phyloP scores from a whole-genome alignment of 257 asterid species.

The Datura wrightii region DNA sequence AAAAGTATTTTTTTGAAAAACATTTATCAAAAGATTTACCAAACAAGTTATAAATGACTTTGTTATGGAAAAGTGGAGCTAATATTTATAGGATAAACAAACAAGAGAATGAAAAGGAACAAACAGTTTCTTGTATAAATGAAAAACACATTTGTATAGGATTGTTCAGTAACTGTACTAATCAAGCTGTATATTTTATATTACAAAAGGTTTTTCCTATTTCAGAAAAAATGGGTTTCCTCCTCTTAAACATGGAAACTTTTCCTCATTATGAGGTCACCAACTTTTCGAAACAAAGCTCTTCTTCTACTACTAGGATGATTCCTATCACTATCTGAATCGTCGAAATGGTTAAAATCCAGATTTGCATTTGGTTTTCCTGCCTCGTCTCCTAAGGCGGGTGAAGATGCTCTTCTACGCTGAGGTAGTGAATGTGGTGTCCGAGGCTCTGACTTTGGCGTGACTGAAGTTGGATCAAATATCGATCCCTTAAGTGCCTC shows the following conservation, averaged over 20 bases:
- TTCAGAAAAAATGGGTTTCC: neutral
- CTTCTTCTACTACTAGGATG: slow-evolving; percentile 28
- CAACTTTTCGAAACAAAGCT: slow-evolving; percentile 29
- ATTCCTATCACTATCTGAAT: slow-evolving; percentile 29
- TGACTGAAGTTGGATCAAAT: slow-evolving; percentile 21
- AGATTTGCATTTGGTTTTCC: slow-evolving; percentile 26
- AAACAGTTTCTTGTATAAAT: neutral
- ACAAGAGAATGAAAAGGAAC: neutral
- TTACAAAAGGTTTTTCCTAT: slow-evolving; percentile 13
- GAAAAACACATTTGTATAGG: slow-evolving; percentile 14
- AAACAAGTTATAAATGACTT: no score
- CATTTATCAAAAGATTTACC: no score
- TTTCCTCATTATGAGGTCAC: slow-evolving; percentile 31
- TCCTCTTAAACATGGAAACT: slow-evolving; percentile 17
- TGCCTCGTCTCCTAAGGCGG: slow-evolving; percentile 25
- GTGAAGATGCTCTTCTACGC: neutral
- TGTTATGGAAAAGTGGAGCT: no score
- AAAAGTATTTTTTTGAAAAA: no score
- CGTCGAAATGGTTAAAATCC: neutral
- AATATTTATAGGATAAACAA: neutral
- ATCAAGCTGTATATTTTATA: slow-evolving; percentile 20
- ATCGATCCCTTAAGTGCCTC: slow-evolving; percentile 29
- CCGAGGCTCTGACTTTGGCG: slow-evolving; percentile 29
- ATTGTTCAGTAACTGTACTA: slow-evolving; percentile 21
- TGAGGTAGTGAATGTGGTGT: slow-evolving; percentile 24